Evolutionary conservation across 2,329 filamentous ascomycete genomes (phyloP).

Genomic region (Penicillium concentricum): DNA sequence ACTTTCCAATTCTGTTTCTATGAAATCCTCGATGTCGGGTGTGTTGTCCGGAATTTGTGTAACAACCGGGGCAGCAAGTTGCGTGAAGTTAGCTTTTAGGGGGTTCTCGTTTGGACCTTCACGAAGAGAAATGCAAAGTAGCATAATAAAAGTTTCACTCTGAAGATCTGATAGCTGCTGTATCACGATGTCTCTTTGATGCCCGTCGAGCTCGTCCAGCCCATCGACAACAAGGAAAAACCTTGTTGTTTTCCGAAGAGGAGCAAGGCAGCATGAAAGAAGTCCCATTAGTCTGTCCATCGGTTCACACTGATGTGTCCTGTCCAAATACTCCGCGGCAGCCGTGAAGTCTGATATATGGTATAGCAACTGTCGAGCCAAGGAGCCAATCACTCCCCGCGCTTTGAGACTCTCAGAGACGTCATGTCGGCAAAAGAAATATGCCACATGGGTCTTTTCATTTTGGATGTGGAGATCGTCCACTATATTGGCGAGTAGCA

Average conservation of each 20-base stretch:
- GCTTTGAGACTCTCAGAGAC: background rate
- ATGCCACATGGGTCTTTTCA: background rate
- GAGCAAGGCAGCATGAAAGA: background rate
- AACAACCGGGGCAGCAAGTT: background rate
- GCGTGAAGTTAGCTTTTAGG: background rate
- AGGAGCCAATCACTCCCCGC: background rate
- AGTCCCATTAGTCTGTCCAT: background rate
- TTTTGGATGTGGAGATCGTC: background rate
- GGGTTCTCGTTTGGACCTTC: background rate
- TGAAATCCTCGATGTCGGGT: background rate
- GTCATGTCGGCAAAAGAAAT: background rate
- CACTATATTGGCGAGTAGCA: background rate
- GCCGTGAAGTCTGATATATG: background rate
- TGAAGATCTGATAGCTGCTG: background rate
- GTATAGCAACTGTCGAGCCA: background rate
- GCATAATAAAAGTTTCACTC: background rate
- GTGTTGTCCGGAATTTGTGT: background rate
- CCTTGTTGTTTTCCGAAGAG: background rate
- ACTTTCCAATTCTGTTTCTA: background rate
- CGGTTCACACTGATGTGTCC: background rate
- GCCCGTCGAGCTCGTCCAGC: background rate
- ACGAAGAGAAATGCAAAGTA: background rate
- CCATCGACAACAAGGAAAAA: background rate
- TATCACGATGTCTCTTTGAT: background rate
- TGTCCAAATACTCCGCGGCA: background rate